These are phyloP conservation scores for Themeda triandra DNA, from an alignment of 176 grass and related monocot species.

Conservation along the genomic window DNA sequence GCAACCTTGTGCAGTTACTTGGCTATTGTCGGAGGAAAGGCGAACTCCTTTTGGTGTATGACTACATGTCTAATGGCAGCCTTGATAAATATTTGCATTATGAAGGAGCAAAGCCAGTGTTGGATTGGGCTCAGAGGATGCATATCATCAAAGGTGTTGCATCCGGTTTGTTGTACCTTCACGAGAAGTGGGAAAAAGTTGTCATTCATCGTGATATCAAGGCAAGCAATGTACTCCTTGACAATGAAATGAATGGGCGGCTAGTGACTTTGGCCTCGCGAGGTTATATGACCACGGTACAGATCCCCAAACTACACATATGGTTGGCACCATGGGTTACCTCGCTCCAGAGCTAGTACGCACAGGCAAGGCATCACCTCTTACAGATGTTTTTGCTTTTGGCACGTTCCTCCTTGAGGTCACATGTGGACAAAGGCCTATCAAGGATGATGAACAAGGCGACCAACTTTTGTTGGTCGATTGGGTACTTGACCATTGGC, in stretches of 20 bases:
- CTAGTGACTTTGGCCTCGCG: slow-evolving; percentile 48
- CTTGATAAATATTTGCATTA: background rate
- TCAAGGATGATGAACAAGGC: background rate
- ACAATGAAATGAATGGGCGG: slow-evolving; percentile 19
- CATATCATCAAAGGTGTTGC: slow-evolving; percentile 34
- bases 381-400: slow-evolving; percentile 46
- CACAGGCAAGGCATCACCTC: slow-evolving; percentile 25
- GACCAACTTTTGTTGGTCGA: background rate
- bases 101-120: background rate
- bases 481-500: slow-evolving; percentile 15
- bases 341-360: slow-evolving; percentile 37
- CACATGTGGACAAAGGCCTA: slow-evolving; percentile 18
- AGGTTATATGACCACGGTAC: slow-evolving; percentile 37
- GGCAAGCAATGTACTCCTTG: slow-evolving; percentile 43
- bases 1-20: slow-evolving; percentile 23
- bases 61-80: slow-evolving; percentile 19
- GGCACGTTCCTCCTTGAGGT: slow-evolving; percentile 41
- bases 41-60: slow-evolving; percentile 21
- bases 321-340: slow-evolving; percentile 48
- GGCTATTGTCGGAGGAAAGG: slow-evolving; percentile 35
- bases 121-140: slow-evolving; percentile 23
- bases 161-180: slow-evolving; percentile 33
- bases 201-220: slow-evolving; percentile 43
- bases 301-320: slow-evolving; percentile 25
- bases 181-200: slow-evolving; percentile 44